A percentile compares a stretch with the other conserved stretches of the same genome.
Evolutionary conservation across 169 alveolate species (phyloP).

Genomic region (Pseudocohnilembus persalinus): DNA sequence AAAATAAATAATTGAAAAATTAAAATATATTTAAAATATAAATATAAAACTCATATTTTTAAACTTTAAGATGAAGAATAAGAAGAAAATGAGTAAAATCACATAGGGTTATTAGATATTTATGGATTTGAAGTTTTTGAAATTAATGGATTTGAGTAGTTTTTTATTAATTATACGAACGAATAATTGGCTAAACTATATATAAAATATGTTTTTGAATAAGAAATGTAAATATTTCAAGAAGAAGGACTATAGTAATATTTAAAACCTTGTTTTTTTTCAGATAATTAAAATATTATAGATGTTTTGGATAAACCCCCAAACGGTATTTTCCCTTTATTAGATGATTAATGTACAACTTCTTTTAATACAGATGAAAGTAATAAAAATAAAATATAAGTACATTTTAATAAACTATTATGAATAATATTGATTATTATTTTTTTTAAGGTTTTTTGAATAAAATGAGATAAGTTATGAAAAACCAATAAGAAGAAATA

Average conservation of each 20-base stretch:
- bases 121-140: slow-evolving; percentile 55
- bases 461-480: slow-evolving; percentile 18
- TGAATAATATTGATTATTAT: no score
- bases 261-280: slow-evolving; percentile 96
- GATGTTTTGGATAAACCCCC: slow-evolving; percentile 88
- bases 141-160: slow-evolving; percentile 60
- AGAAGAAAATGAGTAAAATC: background rate
- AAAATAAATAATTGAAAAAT: no score
- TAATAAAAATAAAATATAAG: no score
- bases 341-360: background rate
- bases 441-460: slow-evolving; percentile 18
- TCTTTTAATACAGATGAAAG: background rate
- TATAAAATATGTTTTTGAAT: slow-evolving; percentile 92
- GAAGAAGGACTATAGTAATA: slow-evolving; percentile 87
- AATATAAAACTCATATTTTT: no score
- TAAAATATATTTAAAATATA: no score
- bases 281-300: slow-evolving; percentile 95
- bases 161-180: slow-evolving; percentile 97
- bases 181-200: slow-evolving; percentile 95
- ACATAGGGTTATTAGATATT: slow-evolving; percentile 69
- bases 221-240: slow-evolving; percentile 91
- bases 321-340: background rate
- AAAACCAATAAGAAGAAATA: slow-evolving; percentile 18
- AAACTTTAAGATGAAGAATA: background rate
- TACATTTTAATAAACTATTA: no score